Base-by-base conservation (phyloP, 176 grass and related monocot genomes). In the Raddia guianensis region DNA sequence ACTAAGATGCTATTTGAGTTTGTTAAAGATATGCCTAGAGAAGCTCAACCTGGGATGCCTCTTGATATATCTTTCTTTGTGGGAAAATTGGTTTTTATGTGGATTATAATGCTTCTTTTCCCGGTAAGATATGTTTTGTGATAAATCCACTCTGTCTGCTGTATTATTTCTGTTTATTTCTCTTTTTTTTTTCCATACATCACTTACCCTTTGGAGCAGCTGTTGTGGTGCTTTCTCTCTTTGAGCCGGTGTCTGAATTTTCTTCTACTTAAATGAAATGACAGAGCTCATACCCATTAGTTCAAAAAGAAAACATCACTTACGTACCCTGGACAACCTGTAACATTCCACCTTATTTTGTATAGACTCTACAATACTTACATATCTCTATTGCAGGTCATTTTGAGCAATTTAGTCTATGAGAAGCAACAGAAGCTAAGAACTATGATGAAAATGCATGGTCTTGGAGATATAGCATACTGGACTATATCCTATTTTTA, bases 391-490 rank as follows among this genome's bases (percentile, higher is more conserved):
- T 6, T 90, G 75, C 68, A 94, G 92, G 86, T 94, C 61, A 86
- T 94, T 48, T 69, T 91, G 19, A 84, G 50, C 53, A 89, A 89
- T 68, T 67, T 91, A 80, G 83, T 93, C 27, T 92, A 93, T 35
- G 93, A 97, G 80, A 97, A 92, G 83, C 90, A 97, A 84, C 85
- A 92, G 63, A 97, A 97, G 67, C 85, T 90, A 69, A 90, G 87
- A 67, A 88, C 81, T 70, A 97, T 97, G 81, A 97, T 97, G 93
- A 97, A 91, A 72, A 90, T 93, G 90, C 90, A 97, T 76, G 93
- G 93, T 66, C 87, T 97, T 48, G 87, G 85, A 55, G 80, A 91
- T 86, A 66, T 73, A 15, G 80, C 93, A 16, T 97, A 93, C 42
- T 93, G 93, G 93, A 51, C 84, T 65, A 97, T 97, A 84, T 85